Base-by-base conservation (phyloP, 805 yeast genomes). In the Cyberlindnera euphorbiiphila region DNA sequence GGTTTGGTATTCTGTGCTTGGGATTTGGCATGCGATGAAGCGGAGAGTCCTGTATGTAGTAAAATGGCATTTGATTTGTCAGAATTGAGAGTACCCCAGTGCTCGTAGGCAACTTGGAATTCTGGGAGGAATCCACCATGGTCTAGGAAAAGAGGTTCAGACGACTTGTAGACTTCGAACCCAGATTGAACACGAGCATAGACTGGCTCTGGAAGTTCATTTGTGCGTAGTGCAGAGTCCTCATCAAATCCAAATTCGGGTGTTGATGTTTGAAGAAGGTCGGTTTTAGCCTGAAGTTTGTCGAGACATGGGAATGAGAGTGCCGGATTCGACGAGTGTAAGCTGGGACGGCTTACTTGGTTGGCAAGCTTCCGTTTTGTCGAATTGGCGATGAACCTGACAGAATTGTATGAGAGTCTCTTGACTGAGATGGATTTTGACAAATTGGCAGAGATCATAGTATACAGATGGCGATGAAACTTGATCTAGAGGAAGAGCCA, bases 11-110 rank as follows among this genome's bases (percentile, higher is more conserved):
- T 88, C 21, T 72, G 66, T 0, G 68, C 64, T 42, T 85, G 93
- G 3, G 95, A 85, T 52, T 76, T 83, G 9, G 96, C 97, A 64
- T 89, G 97, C 2, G 96, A 85, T 0, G 95, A 85, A 0, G 96
- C 96, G 0, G 95, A 85, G 14, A 89, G 69, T 0, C 97, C 97
- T 1, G 97, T 89, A 53, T 89, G 96, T 9, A 89, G 62, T 25
- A 89, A 66, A 15, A 89, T 74, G 10, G 88, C 84, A 55, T 89
- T 89, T 15, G 83, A 74, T 45, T 65, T 75, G 31, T 66, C 71
- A 2, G 62, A 57, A 47, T 85, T 83, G 45, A 89, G 66, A 6
- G 56, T 49, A 2, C 97, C 97, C 97, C 97, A 89, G 4, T 89
- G 76, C 60, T 89, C 97, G 62, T 85, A 89, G 0, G 96, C 97